Evolutionary conservation across 139 green algal species (phyloP), one percentile per base, ranked within the genome.

Genomic region (Chlorella vulgaris): DNA sequence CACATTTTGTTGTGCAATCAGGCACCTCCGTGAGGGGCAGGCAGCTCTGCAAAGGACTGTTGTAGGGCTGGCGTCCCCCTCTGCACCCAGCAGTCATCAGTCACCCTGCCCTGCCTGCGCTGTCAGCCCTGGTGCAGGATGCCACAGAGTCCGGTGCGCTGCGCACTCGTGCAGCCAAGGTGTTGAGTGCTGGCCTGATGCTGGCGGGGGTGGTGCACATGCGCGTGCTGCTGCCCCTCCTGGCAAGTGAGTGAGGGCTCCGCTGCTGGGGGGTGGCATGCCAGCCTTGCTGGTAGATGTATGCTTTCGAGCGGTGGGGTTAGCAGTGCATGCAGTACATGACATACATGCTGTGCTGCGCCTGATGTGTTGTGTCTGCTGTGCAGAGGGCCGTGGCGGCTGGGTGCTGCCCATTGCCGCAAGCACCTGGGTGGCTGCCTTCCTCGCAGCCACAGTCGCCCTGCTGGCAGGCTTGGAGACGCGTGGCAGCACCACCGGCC

Each of bases 171-270:
- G 33, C 71, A 31, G 33, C 50, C 50, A 47, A 50, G 31, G 22
- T 47, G 26, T 35, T 78, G 21, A 65, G 47, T 28, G 53, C 33
- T 22, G 50, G 71, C 50, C 33, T 67, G 71, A 33, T 78, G 71
- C 21, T 51, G 50, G 53, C 50, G 4, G 50, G 24, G 50, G 1
- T 50, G 33, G 71, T 50, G 31, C 71, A 78, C 50, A 40, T 78
- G 31, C 2, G 13, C 2, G 36, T 31, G 18, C 50, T 67, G 31
- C 51, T 78, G 71, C 71, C 71, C 33, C 7, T 68, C 31, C 22
- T 78, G n/a, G 29, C n/a, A 28, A 66, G 50, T 67, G 71, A 78
- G 71, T 67, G 8, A 65, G 55, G 55, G 55, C 15, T 8, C 18
- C 5, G 15, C 18, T 29, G 18, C 5, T 8, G 21, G 22, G 15